phyloP scores from a whole-genome alignment of 2,329 filamentous ascomycete genomes.

The Ophiocordyceps camponoti-saundersi region DNA sequence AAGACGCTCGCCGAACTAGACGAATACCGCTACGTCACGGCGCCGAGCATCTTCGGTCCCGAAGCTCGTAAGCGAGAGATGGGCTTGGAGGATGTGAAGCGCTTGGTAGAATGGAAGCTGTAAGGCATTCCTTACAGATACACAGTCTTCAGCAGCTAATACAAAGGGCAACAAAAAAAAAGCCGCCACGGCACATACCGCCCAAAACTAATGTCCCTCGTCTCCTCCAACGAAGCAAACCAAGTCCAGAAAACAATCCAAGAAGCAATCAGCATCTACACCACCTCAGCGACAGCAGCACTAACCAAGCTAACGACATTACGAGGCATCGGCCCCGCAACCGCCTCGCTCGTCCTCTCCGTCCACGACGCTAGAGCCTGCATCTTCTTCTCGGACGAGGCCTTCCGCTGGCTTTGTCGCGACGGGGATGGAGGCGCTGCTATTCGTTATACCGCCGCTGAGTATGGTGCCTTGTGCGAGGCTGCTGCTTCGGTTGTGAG shows the following conservation, averaged over 20 bases:
- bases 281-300: conserved; percentile 18
- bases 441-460: conserved; percentile 26
- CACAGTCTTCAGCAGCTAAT: no score
- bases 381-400: conserved; percentile 69
- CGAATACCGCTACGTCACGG: conserved; percentile 37
- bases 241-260: conserved; percentile 29
- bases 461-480: conserved; percentile 45
- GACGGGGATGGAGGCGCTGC: conserved; percentile 20
- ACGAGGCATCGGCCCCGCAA: conserved; percentile 66
- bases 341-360: conserved; percentile 56
- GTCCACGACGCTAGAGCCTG: conserved; percentile 40
- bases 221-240: conserved; percentile 40
- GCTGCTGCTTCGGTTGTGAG: conserved; percentile 11
- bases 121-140: no score
- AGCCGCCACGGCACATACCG: conserved; percentile 47
- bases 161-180: not conserved
- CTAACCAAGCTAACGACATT: conserved; percentile 39
- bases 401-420: conserved; percentile 54
- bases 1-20: conserved; percentile 41
- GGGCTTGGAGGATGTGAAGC: conserved; percentile 38
- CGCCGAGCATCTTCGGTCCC: conserved; percentile 26
- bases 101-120: conserved; percentile 56
- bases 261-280: conserved; percentile 31
- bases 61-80: conserved; percentile 17
- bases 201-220: conserved; percentile 41